Percentiles rank a stretch among this genome's conserved stretches.
These are phyloP conservation scores for Dentiscutata heterogama DNA, from an alignment of 371 early-diverging fungal species.

Conservation along the genomic window DNA sequence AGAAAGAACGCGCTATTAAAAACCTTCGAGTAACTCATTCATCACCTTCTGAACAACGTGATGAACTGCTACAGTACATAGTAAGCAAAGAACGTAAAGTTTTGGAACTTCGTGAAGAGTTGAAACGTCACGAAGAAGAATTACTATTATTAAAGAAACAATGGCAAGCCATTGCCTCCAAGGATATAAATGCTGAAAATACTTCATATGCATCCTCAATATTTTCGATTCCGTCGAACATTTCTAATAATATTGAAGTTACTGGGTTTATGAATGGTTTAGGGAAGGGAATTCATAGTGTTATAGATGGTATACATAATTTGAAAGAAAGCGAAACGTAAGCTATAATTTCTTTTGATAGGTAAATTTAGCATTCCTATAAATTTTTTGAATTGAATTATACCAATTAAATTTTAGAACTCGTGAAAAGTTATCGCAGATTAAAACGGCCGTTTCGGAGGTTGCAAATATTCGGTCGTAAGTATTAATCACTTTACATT, in stretches of 20 bases:
- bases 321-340: constrained; percentile 15
- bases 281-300: constrained; percentile 11
- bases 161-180: constrained; percentile 14
- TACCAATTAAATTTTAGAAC: not conserved
- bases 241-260: not conserved
- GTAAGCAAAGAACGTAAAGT: constrained; percentile 39
- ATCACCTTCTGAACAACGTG: constrained; percentile 31
- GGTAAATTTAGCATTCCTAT: not conserved
- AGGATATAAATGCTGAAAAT: constrained; percentile 17
- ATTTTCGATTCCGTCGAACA: not conserved
- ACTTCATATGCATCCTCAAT: not conserved
- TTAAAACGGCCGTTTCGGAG: constrained; percentile 9
- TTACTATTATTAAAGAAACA: constrained; percentile 40
- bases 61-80: constrained; percentile 35
- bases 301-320: constrained; percentile 30
- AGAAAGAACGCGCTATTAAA: constrained; percentile 37
- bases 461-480: constrained; percentile 7
- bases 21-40: constrained; percentile 34
- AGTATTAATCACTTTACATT: not conserved
- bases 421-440: constrained; percentile 19
- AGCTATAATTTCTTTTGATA: not conserved
- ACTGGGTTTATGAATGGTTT: not conserved
- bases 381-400: not conserved
- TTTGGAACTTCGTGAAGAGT: constrained; percentile 34
- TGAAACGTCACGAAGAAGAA: constrained; percentile 42